phyloP scores from a whole-genome alignment of 2,329 filamentous ascomycete genomes.

The Aspergillus sp. region DNA sequence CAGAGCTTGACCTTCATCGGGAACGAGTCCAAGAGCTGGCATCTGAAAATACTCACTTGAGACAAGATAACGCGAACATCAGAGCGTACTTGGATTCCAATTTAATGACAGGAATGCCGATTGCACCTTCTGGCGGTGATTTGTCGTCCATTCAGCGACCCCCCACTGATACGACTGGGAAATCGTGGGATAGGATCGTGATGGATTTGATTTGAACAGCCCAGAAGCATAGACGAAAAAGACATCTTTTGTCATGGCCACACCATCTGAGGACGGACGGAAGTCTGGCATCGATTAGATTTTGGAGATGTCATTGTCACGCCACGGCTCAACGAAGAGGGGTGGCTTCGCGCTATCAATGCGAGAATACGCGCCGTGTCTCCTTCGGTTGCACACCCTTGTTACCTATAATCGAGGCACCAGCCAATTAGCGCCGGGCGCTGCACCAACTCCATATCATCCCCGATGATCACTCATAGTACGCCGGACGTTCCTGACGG shows the following conservation, averaged over 20 bases:
- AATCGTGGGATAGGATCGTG: constrained; percentile 27
- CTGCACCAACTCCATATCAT: neutral
- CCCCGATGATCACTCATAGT: neutral
- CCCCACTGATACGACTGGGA: constrained; percentile 15
- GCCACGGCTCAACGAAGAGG: neutral
- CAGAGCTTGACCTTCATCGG: constrained; percentile 22
- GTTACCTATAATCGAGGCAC: neutral
- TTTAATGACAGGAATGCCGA: constrained; percentile 12
- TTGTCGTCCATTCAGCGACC: constrained; percentile 12
- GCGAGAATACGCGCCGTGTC: neutral
- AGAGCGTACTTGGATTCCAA: constrained; percentile 20
- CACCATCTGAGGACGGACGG: neutral
- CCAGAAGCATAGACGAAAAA: neutral
- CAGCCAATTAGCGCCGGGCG: neutral
- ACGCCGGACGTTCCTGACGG: too few relatives aligned
- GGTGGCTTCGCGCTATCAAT: neutral
- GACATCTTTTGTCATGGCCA: neutral
- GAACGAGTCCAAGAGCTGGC: constrained; percentile 19
- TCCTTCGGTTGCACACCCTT: neutral
- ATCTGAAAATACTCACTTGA: constrained; percentile 25
- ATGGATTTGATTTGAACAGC: constrained; percentile 23
- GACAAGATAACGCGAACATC: constrained; percentile 25
- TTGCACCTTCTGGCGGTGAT: neutral
- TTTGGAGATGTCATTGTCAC: neutral
- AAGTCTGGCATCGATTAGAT: neutral